Conservation (phyloP, 345 rosid species). For the Arabidopsis thaliana region TAIR10.1 NC_003070.9:19775501-19776000, state of each 20-base stretch:
- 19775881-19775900: background rate
- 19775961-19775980: background rate
- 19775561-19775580: constrained; percentile 25
- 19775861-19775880: background rate
- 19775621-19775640: constrained; percentile 38
- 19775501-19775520: constrained; percentile 61
- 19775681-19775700: constrained; percentile 18
- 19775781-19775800: no score
- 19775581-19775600: constrained; percentile 18
- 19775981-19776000: background rate
- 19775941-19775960: constrained; percentile 16
- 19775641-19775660: constrained; percentile 21
- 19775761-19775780: no score
- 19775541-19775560: constrained; percentile 34
- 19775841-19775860: constrained; percentile 4
- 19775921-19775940: constrained; percentile 15
- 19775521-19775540: constrained; percentile 66
- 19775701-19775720: constrained; percentile 2
- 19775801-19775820: background rate
- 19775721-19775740: constrained; percentile 7
- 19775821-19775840: background rate
- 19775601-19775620: constrained; percentile 26
- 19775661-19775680: constrained; percentile 31
- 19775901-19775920: background rate
- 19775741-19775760: background rate